Base-by-base conservation (phyloP, 345 rosid genomes). In the Hibiscus syriacus region DNA sequence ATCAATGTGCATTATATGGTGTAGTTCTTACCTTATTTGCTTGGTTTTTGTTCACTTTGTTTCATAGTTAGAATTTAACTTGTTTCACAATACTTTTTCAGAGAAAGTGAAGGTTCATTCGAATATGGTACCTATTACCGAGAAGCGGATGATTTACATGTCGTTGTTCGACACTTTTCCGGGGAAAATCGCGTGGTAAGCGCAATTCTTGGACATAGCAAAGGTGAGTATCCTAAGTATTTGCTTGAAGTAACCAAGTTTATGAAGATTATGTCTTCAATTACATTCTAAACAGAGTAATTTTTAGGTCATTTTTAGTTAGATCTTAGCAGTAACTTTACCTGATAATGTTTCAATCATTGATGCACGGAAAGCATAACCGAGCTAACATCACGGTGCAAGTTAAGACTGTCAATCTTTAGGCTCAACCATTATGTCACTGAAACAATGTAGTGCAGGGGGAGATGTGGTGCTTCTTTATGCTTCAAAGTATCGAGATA, bases 41-140 rank as follows among this genome's bases (percentile, higher is more conserved):
- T n/a, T 19, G 52, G 2, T 2, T 19, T 50, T 2, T 0, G 26
- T n/a, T n/a, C n/a, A n/a, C n/a, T n/a, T n/a, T n/a, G n/a, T n/a
- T n/a, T n/a, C n/a, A n/a, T n/a, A n/a, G n/a, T n/a, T n/a, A n/a
- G 45, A 56, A 32, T 66, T 23, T 29, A 7, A 32, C 16, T 72
- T 22, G 43, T 5, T 66, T 48, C 45, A 23, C 36, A 36, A 60
- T 68, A 8, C 48, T 30, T 43, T 79, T 72, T n/a, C 76, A 87
- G 96, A 73, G 93, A 87, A 78, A 92, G 97, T 78, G 96, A 92
- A 81, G 97, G 96, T 63, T 69, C 77, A 64, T 92, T 90, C 81
- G 74, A 74, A 62, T 87, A 75, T 68, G 89, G 88, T 52, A 82
- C 84, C 80, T 90, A 88, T 23, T 76, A 64, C 70, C 45, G 88